These are phyloP conservation scores for Carallia pectinifolia DNA, from an alignment of 345 rosid genomes.

Conservation along the genomic window DNA sequence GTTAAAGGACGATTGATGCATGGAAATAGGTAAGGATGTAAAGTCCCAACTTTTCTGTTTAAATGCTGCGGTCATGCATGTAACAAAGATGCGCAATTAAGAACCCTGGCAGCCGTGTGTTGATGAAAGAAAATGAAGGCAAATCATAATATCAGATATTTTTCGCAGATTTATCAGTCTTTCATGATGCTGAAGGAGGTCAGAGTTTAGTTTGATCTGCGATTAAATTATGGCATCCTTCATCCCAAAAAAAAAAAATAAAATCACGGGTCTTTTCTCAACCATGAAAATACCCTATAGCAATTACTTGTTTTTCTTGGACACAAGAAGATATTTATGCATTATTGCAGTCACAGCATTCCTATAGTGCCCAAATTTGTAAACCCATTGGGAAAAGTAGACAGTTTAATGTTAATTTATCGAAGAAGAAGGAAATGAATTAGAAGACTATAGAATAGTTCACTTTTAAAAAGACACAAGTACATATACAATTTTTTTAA, in stretches of 20 bases:
- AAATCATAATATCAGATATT: constrained; percentile 32
- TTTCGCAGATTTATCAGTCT: constrained; percentile 36
- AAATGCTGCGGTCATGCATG: constrained; percentile 31
- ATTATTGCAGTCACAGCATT: constrained; percentile 25
- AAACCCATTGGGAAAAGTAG: constrained; percentile 2
- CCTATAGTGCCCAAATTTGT: constrained; percentile 12
- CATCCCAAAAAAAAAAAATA: constrained; percentile 9
- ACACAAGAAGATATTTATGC: constrained; percentile 12
- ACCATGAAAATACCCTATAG: constrained; percentile 19
- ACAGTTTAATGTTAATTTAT: not conserved
- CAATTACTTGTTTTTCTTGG: constrained; percentile 23
- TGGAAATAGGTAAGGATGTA: constrained; percentile 9
- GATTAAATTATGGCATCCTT: constrained; percentile 33
- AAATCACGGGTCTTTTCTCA: constrained; percentile 24
- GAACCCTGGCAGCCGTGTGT: constrained; percentile 5
- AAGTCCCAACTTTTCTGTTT: constrained; percentile 1
- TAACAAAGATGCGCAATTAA: constrained; percentile 27
- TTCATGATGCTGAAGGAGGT: constrained; percentile 34
- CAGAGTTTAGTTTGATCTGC: constrained; percentile 42
- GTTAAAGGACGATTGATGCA: constrained; percentile 13
- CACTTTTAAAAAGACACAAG: too few species aligned
- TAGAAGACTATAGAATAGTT: too few species aligned
- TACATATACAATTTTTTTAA: too few species aligned
- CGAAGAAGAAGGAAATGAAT: too few species aligned
- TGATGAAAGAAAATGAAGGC: constrained; percentile 8